Conservation (phyloP, 345 rosid genomes). For the Eucalyptus urophylla region DNA sequence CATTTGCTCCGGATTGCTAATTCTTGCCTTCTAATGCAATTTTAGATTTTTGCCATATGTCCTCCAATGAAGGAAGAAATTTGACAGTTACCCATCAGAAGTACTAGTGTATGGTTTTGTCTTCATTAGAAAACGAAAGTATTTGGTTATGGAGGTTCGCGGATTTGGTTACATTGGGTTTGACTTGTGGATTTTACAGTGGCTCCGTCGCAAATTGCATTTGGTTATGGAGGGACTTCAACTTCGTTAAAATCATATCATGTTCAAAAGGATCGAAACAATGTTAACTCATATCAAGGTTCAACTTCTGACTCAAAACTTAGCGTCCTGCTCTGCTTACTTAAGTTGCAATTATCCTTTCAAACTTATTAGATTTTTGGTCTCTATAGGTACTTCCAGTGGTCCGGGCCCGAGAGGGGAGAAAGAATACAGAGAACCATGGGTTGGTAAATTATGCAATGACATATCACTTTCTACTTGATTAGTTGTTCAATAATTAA, state of each 20-base stretch:
- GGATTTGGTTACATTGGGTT: not conserved
- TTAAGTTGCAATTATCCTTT: not conserved
- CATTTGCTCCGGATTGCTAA: not conserved
- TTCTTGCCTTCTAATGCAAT: not conserved
- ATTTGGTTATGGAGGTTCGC: not conserved
- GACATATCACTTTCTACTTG: not conserved
- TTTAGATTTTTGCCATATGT: not conserved
- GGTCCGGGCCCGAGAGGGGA: constrained; percentile 14
- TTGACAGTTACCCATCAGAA: not conserved
- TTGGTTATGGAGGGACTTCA: constrained; percentile 36
- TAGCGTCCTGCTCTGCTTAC: not conserved
- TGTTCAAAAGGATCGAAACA: not conserved
- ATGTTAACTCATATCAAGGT: not conserved
- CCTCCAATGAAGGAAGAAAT: not conserved
- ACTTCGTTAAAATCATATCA: constrained; percentile 25
- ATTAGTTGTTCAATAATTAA: not conserved
- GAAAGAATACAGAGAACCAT: constrained; percentile 68
- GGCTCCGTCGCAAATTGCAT: constrained; percentile 32
- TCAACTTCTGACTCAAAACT: not conserved
- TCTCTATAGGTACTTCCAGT: not conserved
- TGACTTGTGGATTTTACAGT: constrained; percentile 7
- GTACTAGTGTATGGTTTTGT: not conserved
- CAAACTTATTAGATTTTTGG: not conserved
- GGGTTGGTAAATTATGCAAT: constrained; percentile 38
- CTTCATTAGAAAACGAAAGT: not conserved